phyloP scores from a whole-genome alignment of 441 rosid genomes.

The Gossypium lobatum region DNA sequence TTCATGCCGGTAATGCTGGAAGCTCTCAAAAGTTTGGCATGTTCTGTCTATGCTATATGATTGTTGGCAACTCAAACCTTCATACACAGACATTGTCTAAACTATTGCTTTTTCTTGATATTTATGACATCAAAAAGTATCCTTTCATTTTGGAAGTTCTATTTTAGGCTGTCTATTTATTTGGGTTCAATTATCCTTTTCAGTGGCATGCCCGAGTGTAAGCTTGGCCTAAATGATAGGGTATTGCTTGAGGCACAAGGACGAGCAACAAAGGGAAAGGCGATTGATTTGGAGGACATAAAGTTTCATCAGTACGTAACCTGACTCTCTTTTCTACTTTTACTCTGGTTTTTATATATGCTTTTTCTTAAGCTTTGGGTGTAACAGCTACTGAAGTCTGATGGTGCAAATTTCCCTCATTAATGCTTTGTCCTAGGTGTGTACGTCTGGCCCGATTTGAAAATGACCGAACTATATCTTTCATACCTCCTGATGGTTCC shows the following conservation, averaged over 20 bases:
- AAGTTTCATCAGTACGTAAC: conserved; percentile 88
- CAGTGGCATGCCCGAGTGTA: conserved; percentile 99
- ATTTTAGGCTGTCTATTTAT: conserved; percentile 6
- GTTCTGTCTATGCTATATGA: background rate
- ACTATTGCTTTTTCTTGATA: background rate
- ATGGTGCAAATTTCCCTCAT: conserved; percentile 17
- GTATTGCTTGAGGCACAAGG: conserved; percentile 96
- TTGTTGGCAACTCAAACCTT: background rate
- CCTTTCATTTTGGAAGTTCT: conserved; percentile 2
- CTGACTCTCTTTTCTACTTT: conserved; percentile 15
- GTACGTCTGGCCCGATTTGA: conserved; percentile 87
- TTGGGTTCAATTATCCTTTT: conserved; percentile 22
- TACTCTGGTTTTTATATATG: background rate
- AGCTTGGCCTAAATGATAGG: conserved; percentile 93
- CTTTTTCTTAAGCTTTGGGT: background rate
- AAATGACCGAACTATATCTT: conserved; percentile 71
- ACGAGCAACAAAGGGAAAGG: conserved; percentile 91
- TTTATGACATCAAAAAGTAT: background rate
- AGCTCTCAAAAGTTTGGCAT: background rate
- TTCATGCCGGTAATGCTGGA: background rate
- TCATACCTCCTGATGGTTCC: conserved; percentile 78
- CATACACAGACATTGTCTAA: background rate
- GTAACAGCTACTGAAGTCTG: conserved; percentile 1
- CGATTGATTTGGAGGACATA: conserved; percentile 94
- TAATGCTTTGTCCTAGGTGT: conserved; percentile 46